Conservation (phyloP, 768 basidiomycete species). For the Mycena vitilis region DNA sequence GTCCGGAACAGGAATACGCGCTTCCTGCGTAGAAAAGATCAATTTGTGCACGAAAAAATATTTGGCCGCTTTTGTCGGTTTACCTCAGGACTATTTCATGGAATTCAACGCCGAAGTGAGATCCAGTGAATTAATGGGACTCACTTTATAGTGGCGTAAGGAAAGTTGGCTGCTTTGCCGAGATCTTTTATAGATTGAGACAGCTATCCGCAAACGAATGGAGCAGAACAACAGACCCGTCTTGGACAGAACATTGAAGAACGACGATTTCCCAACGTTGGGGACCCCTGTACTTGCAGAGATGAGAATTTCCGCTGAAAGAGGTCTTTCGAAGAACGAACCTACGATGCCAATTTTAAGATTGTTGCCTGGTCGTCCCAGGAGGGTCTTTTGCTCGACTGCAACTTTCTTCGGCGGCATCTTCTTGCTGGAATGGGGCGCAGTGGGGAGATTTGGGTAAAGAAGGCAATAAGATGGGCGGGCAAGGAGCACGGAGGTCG, state of each 20-base stretch:
- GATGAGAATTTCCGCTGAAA: conserved; percentile 24
- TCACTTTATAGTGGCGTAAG: conserved; percentile 89
- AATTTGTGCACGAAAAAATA: conserved; percentile 7
- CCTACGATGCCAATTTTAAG: conserved; percentile 99
- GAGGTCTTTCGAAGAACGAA: conserved; percentile 56
- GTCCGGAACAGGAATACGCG: conserved; percentile 96
- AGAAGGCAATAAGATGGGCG: too few species aligned
- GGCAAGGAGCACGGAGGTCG: too few species aligned
- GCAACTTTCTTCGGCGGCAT: conserved; percentile 95
- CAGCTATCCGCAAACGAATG: background rate
- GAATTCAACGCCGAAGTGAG: conserved; percentile 19
- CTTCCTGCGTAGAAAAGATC: conserved; percentile 60
- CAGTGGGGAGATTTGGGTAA: too few species aligned
- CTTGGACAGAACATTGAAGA: conserved; percentile 96
- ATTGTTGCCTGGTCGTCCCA: conserved; percentile 96
- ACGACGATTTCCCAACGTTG: conserved; percentile 99
- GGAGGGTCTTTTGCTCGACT: conserved; percentile 87
- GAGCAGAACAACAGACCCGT: conserved; percentile 68
- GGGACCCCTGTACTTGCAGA: conserved; percentile 72
- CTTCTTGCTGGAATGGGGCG: too few species aligned
- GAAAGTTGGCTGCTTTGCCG: conserved; percentile 97
- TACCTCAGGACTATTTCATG: conserved; percentile 66
- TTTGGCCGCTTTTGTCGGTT: conserved; percentile 13
- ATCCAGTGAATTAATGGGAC: conserved; percentile 26
- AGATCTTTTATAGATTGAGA: conserved; percentile 64